phyloP scores from a whole-genome alignment of 139 green algal genomes.

The Trebouxia sp. region DNA sequence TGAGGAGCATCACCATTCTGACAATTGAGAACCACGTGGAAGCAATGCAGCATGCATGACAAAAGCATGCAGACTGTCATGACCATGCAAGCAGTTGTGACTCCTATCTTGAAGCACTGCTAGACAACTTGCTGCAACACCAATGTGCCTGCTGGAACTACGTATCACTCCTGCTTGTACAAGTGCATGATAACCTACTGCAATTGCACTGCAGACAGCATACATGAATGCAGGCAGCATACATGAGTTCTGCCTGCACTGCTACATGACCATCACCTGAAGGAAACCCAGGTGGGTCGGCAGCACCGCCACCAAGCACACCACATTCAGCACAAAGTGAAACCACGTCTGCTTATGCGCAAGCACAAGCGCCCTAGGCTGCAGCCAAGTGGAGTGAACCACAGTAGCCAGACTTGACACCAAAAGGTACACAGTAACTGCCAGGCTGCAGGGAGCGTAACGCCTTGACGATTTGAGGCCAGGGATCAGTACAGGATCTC shows the following conservation, averaged over 20 bases:
- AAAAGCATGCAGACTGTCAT: no score
- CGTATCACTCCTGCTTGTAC: no score
- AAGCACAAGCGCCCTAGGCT: neutral
- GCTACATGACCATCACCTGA: neutral
- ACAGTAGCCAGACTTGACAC: neutral
- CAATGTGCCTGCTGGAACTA: no score
- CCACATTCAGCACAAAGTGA: slow-evolving; percentile 25
- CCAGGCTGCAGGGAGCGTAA: slow-evolving; percentile 67
- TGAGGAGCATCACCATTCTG: no score
- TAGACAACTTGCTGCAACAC: no score
- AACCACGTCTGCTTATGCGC: slow-evolving; percentile 29
- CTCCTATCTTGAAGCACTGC: no score
- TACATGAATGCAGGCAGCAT: no score
- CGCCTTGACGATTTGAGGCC: slow-evolving; percentile 62
- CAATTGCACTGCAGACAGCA: neutral
- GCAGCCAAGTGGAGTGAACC: neutral
- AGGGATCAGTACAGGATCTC: slow-evolving; percentile 72
- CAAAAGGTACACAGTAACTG: neutral
- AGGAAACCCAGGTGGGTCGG: slow-evolving; percentile 31
- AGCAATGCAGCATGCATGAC: no score
- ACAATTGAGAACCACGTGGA: no score
- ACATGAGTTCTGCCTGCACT: no score
- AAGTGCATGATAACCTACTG: neutral
- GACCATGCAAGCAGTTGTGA: no score
- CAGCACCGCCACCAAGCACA: slow-evolving; percentile 22